Evolutionary conservation across 257 asterid species (phyloP).

Genomic region (Nicotiana undulata): DNA sequence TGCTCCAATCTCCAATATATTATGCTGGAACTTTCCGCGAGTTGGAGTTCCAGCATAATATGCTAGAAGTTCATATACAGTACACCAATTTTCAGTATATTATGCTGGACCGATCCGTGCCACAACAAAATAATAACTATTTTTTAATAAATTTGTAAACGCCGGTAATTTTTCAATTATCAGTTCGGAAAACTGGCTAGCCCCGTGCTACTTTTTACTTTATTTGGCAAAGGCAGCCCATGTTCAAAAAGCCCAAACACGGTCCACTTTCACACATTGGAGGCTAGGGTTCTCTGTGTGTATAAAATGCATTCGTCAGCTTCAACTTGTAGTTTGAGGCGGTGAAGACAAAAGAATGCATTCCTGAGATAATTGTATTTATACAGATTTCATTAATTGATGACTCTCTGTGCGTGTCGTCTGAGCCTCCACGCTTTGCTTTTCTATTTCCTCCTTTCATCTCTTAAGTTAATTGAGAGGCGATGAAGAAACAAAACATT

Average conservation of each 20-base stretch:
- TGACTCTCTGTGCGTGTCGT: neutral
- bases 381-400: neutral
- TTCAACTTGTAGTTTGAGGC: neutral
- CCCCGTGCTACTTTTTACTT: too few species aligned
- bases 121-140: too few species aligned
- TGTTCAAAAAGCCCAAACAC: neutral
- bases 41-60: too few species aligned
- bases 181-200: too few species aligned
- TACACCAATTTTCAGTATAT: too few species aligned
- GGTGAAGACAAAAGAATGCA: neutral
- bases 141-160: too few species aligned
- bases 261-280: neutral
- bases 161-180: too few species aligned
- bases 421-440: neutral
- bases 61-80: too few species aligned
- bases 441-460: neutral
- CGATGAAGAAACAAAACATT: conserved; percentile 47
- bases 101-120: too few species aligned
- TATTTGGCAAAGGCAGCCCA: neutral
- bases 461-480: conserved; percentile 5
- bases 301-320: neutral
- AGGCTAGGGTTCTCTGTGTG: neutral
- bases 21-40: too few species aligned
- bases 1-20: too few species aligned
- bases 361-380: neutral